Base-by-base conservation (phyloP, 2,329 filamentous ascomycete genomes). In the Beauveria pseudobassiana region DNA sequence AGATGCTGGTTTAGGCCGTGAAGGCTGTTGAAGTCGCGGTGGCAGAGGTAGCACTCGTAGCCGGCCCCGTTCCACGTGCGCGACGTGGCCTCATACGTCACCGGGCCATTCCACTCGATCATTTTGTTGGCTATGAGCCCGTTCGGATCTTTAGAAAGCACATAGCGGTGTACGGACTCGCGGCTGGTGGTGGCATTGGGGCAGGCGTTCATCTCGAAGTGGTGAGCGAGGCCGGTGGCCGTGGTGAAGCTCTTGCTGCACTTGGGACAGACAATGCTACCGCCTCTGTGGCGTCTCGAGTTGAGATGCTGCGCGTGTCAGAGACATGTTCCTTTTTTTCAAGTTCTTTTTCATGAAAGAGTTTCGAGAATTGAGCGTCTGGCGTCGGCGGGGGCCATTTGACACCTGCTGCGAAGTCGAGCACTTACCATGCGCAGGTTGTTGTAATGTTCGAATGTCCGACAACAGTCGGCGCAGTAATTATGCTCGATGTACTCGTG, bases 191-290 rank as follows among this genome's bases (percentile, higher is more conserved):
- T 71, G 0, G 81, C 80, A 0, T 69, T 69, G 0, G 76, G 76
- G 57, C 85, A 88, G 0, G 74, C 70, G n/a, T 80, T 80, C 0
- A 67, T 71, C 64, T 88, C 86, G 1, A 88, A 70, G 64, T 88
- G 83, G 67, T 85, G 75, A 0, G 74, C 68, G 5, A 87, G 65
- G 4, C 83, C 85, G 1, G 79, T 82, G 1, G 83, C 82, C 0
- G 79, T 79, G 12, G 77, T 73, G 64, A 75, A 83, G 6, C 5
- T 20, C 1, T 43, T 62, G 42, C 72, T 68, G 72, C 85, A 88
- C 67, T 82, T 86, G 0, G 81, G 84, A 62, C 85, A 88, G 0
- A 45, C 1, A 8, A 85, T 69, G 2, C 69, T 69, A 0, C 53
- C 62, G 59, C 78, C 78, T 0, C 74, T 75, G 64, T 88, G 85